phyloP scores from a whole-genome alignment of 31 red algal species.

The Bonnemaisonia californica region DNA sequence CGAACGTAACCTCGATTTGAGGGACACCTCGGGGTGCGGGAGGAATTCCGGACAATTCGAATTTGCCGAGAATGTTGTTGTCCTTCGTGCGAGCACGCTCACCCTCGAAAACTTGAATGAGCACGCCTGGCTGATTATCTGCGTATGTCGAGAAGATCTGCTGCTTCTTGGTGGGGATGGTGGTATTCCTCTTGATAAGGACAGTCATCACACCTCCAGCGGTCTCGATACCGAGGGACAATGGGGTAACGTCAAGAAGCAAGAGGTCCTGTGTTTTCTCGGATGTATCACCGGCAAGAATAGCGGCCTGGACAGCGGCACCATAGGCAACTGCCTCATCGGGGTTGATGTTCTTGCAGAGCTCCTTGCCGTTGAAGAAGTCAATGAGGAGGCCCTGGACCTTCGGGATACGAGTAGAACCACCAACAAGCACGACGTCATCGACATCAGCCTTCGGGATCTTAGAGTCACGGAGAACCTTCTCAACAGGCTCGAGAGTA shows the following conservation, averaged over 20 bases:
- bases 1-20: conserved; percentile 99
- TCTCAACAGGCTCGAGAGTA: conserved; percentile 93
- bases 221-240: conserved; percentile 99
- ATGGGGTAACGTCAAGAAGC: conserved; percentile 97
- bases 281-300: conserved; percentile 92
- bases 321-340: conserved; percentile 99
- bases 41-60: conserved; percentile 97
- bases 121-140: conserved; percentile 99
- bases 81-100: conserved; percentile 97
- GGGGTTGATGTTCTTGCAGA: conserved; percentile 98
- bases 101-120: conserved; percentile 98
- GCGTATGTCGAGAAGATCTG: conserved; percentile 99
- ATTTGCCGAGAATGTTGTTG: conserved; percentile 95
- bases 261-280: conserved; percentile 95
- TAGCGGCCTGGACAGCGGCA: conserved; percentile 97
- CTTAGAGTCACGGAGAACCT: conserved; percentile 90
- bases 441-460: conserved; percentile 96
- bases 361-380: conserved; percentile 99
- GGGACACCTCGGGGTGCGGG: conserved; percentile 97
- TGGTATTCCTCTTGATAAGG: conserved; percentile 96
- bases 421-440: conserved; percentile 98
- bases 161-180: conserved; percentile 99
- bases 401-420: conserved; percentile 98
- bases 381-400: conserved; percentile 90
- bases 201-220: conserved; percentile 98